Evolutionary conservation across 1,284 basidiomycete species (phyloP).

Genomic region (Tetrapyrgos nigripes): DNA sequence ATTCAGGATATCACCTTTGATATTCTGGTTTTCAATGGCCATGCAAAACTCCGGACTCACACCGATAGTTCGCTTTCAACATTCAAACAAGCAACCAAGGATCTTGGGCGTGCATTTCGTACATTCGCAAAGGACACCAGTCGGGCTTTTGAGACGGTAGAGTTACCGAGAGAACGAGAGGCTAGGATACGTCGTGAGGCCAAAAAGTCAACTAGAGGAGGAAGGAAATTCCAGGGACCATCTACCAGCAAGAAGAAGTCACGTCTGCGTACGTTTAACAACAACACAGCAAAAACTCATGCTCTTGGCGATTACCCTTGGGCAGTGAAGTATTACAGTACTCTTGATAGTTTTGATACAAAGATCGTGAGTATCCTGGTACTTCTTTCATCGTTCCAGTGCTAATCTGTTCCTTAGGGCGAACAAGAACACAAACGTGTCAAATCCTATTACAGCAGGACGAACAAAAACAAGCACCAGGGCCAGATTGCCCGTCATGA

Average conservation of each 20-base stretch:
- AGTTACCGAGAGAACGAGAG: background rate
- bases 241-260: background rate
- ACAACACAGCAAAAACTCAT: conserved; percentile 21
- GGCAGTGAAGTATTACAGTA: conserved; percentile 6
- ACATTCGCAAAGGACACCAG: conserved; percentile 1
- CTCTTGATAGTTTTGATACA: conserved; percentile 14
- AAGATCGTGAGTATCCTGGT: conserved; percentile 20
- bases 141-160: background rate
- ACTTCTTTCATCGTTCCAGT: background rate
- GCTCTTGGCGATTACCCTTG: conserved; percentile 7
- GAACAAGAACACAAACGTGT: conserved; percentile 38
- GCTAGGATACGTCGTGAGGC: background rate
- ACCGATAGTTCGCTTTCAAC: conserved; percentile 5
- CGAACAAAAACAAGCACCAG: conserved; percentile 34
- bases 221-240: background rate
- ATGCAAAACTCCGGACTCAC: conserved; percentile 31
- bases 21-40: conserved; percentile 3
- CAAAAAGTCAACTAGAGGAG: background rate
- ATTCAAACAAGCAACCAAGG: conserved; percentile 1
- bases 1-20: background rate
- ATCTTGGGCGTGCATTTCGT: conserved; percentile 10
- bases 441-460: conserved; percentile 37
- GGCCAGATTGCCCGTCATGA: conserved; percentile 34
- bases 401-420: conserved; percentile 25
- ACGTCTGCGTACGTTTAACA: conserved; percentile 8